A percentile compares a stretch with the other conserved stretches of the same genome.
Evolutionary conservation across 805 yeast genomes (phyloP).

Genomic region (Torulaspora gathmanii): DNA sequence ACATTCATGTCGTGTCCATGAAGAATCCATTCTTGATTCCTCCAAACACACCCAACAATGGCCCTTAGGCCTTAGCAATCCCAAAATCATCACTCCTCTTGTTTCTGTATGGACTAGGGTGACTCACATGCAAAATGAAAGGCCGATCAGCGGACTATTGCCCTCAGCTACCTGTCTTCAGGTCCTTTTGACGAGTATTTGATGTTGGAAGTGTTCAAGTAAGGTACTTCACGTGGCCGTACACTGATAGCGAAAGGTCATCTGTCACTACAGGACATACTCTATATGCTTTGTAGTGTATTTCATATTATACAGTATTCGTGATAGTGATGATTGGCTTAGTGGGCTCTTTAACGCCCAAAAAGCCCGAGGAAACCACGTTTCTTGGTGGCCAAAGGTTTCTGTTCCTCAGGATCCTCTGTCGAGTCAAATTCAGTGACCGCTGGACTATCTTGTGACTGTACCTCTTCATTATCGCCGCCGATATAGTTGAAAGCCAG

Average conservation of each 20-base stretch:
- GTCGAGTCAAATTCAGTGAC: conserved; percentile 2
- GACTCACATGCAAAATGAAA: background rate
- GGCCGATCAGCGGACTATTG: background rate
- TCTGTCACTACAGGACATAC: background rate
- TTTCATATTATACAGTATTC: background rate
- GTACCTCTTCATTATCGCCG: conserved; percentile 35
- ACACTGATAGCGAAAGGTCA: background rate
- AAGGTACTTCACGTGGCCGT: background rate
- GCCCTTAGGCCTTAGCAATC: conserved; percentile 10
- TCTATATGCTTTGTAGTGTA: conserved; percentile 3
- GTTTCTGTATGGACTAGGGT: background rate
- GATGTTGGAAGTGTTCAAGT: background rate
- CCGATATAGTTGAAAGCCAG: conserved; percentile 78
- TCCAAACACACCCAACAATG: conserved; percentile 34
- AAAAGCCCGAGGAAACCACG: conserved; percentile 72
- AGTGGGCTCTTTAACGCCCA: conserved; percentile 41
- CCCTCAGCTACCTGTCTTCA: background rate
- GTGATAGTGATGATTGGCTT: background rate
- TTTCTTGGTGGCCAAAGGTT: conserved; percentile 42
- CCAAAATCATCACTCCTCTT: conserved; percentile 1
- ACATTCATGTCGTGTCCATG: conserved; percentile 30
- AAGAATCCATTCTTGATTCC: conserved; percentile 14
- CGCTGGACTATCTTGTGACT: conserved; percentile 8
- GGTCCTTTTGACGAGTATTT: background rate
- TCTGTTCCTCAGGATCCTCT: conserved; percentile 18